phyloP scores from a whole-genome alignment of 345 rosid genomes.

The Hevea brasiliensis region DNA sequence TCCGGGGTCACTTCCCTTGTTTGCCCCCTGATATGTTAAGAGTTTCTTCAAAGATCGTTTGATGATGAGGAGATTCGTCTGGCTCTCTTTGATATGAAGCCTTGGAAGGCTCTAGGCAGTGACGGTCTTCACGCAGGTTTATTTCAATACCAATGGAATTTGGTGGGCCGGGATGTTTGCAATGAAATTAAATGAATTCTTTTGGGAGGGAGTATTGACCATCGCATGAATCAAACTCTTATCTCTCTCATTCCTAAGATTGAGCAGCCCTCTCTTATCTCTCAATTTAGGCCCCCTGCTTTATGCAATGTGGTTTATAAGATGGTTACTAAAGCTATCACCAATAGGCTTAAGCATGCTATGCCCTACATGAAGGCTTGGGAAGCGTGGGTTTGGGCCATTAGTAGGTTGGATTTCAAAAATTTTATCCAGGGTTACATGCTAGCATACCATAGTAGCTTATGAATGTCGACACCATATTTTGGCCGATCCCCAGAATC shows the following conservation, averaged over 20 bases:
- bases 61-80: background rate
- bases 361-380: too few relatives aligned
- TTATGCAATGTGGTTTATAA: background rate
- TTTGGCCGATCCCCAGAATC: too few relatives aligned
- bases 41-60: background rate
- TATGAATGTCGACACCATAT: too few relatives aligned
- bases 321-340: background rate
- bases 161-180: background rate
- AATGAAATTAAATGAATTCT: background rate
- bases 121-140: background rate
- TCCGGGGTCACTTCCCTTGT: too few relatives aligned
- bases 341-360: background rate
- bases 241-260: background rate
- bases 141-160: background rate
- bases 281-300: background rate
- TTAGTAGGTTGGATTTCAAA: too few relatives aligned
- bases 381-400: too few relatives aligned
- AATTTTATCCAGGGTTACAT: too few relatives aligned
- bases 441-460: too few relatives aligned
- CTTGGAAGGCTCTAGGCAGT: background rate
- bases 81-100: background rate
- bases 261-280: background rate
- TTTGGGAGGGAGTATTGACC: background rate
- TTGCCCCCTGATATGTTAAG: too few relatives aligned
- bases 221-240: background rate